Conservation (phyloP, 139 green algal genomes). For the Tetradesmus lagerheimii region DNA sequence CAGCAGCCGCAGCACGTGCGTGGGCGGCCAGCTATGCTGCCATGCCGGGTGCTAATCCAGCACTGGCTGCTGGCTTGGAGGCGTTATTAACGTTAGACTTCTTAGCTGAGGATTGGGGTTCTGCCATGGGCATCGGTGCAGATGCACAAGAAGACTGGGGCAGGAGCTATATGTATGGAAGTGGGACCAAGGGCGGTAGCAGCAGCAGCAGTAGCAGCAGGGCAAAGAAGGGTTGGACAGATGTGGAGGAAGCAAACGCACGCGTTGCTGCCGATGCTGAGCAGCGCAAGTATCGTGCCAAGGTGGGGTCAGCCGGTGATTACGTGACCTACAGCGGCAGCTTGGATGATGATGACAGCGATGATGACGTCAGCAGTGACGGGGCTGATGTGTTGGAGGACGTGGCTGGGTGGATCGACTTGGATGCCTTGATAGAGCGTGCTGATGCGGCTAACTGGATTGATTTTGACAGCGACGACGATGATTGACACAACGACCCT, state of each 20-base stretch:
- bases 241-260: neutral
- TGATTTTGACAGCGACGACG: neutral
- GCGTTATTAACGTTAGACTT: constrained; percentile 16
- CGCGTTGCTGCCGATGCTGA: neutral
- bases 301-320: neutral
- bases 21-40: neutral
- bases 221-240: neutral
- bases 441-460: neutral
- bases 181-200: neutral
- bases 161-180: neutral
- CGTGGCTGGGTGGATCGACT: neutral
- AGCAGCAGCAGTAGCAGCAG: constrained; percentile 12
- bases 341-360: neutral
- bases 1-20: constrained; percentile 12
- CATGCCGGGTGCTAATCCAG: neutral
- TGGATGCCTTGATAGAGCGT: neutral
- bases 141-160: neutral
- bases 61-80: constrained; percentile 10
- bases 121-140: neutral
- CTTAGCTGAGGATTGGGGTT: constrained; percentile 6
- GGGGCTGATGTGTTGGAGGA: neutral
- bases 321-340: constrained; percentile 27
- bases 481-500: neutral
- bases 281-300: neutral
- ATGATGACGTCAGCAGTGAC: neutral